Evolutionary conservation across 2,329 filamentous ascomycete genomes (phyloP).

Genomic region (Ceratocystis harringtonii): DNA sequence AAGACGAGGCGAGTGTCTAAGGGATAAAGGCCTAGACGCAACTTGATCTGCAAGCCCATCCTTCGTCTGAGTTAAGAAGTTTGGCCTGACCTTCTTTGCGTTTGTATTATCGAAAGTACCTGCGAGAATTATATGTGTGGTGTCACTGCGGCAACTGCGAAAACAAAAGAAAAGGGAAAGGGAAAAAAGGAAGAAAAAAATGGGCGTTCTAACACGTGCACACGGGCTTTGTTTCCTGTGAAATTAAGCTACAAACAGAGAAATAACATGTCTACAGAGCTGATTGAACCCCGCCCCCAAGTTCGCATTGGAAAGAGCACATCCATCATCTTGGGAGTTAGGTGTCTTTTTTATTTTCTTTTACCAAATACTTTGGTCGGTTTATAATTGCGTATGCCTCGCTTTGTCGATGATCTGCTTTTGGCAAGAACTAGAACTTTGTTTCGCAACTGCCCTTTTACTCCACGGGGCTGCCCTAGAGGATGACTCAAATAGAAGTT

Average conservation of each 20-base stretch:
- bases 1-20: not conserved
- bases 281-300: not conserved
- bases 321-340: not conserved
- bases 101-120: not conserved
- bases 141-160: not conserved
- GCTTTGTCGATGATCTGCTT: not conserved
- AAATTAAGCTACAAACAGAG: not conserved
- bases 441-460: not conserved
- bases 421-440: not conserved
- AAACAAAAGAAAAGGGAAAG: not conserved
- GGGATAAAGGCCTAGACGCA: not conserved
- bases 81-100: not conserved
- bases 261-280: not conserved
- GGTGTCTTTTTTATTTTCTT: not conserved
- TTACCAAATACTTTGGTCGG: not conserved
- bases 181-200: not conserved
- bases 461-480: not conserved
- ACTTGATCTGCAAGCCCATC: not conserved
- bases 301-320: not conserved
- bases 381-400: too few species aligned
- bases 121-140: not conserved
- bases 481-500: not conserved
- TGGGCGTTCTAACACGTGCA: not conserved
- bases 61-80: slow-evolving; percentile 1
- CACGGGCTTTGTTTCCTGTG: not conserved